Conservation (phyloP, 768 basidiomycete genomes). For the Boletellus ananiceps region DNA sequence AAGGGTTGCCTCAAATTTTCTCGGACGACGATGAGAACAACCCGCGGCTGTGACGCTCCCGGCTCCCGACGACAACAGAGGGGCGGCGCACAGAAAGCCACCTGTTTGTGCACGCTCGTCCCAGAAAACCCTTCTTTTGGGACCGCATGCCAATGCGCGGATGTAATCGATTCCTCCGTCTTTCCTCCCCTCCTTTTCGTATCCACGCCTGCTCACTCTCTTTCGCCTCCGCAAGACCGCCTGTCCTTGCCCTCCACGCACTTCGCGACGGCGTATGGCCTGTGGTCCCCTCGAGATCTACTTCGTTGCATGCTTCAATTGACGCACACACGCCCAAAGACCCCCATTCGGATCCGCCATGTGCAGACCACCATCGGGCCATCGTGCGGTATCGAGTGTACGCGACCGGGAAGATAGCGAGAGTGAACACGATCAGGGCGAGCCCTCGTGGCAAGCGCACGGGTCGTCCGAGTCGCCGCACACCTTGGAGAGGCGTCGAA, state of each 20-base stretch:
- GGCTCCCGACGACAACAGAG: constrained; percentile 24
- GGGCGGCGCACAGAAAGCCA: constrained; percentile 11
- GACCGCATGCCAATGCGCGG: constrained; percentile 25
- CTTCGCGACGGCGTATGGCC: constrained; percentile 18
- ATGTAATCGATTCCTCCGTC: constrained; percentile 26
- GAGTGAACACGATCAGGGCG: constrained; percentile 43
- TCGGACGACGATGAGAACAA: constrained; percentile 15
- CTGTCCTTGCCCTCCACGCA: constrained; percentile 4
- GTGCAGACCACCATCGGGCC: constrained; percentile 21
- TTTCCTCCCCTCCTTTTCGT: constrained; percentile 22
- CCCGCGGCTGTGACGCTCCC: constrained; percentile 23
- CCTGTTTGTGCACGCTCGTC: constrained; percentile 18
- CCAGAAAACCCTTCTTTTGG: constrained; percentile 18
- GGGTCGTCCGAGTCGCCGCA: constrained; percentile 7
- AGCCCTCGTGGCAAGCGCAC: constrained; percentile 32
- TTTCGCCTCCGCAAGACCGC: neutral
- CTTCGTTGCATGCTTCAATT: constrained; percentile 12
- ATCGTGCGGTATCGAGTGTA: constrained; percentile 11
- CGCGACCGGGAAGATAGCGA: constrained; percentile 36
- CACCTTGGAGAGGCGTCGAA: constrained; percentile 14
- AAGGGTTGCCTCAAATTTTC: constrained; percentile 22
- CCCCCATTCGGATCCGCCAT: constrained; percentile 23
- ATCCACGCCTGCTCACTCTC: constrained; percentile 25
- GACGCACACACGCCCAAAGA: constrained; percentile 10
- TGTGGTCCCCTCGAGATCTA: constrained; percentile 14